Conservation (phyloP, 257 asterid species). For the Nicotiana noctiflora region DNA sequence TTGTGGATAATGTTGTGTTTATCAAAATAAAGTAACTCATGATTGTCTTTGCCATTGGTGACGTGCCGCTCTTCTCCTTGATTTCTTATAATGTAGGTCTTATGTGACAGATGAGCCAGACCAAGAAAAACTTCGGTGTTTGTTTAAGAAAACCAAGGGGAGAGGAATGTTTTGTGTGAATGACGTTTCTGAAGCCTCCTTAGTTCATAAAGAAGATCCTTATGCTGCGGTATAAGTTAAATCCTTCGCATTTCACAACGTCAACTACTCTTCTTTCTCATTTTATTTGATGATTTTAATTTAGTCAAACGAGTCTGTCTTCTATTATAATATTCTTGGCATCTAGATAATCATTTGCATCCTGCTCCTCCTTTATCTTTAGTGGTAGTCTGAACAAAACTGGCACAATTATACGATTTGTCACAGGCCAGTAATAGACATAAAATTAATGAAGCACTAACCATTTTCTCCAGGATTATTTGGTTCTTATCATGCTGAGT, state of each 20-base stretch:
- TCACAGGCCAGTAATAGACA: neutral
- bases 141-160: constrained; percentile 54
- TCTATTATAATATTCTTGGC: neutral
- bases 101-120: constrained; percentile 69
- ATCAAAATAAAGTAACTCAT: neutral
- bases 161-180: constrained; percentile 59
- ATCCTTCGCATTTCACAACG: neutral
- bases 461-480: constrained; percentile 6
- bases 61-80: constrained; percentile 28
- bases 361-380: neutral
- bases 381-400: neutral
- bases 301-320: neutral
- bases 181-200: constrained; percentile 58
- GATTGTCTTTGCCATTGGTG: constrained; percentile 6
- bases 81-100: constrained; percentile 58
- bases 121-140: constrained; percentile 39
- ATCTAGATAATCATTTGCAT: neutral
- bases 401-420: neutral
- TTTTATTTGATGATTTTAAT: neutral
- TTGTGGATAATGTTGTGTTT: neutral
- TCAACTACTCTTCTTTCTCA: neutral
- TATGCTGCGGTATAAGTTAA: constrained; percentile 67
- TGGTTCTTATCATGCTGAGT: constrained; percentile 20
- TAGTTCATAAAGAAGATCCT: constrained; percentile 84
- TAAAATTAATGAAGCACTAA: neutral